Evolutionary conservation across 2,329 filamentous ascomycete genomes (phyloP).

Genomic region (Sodiomyces alkalinus): DNA sequence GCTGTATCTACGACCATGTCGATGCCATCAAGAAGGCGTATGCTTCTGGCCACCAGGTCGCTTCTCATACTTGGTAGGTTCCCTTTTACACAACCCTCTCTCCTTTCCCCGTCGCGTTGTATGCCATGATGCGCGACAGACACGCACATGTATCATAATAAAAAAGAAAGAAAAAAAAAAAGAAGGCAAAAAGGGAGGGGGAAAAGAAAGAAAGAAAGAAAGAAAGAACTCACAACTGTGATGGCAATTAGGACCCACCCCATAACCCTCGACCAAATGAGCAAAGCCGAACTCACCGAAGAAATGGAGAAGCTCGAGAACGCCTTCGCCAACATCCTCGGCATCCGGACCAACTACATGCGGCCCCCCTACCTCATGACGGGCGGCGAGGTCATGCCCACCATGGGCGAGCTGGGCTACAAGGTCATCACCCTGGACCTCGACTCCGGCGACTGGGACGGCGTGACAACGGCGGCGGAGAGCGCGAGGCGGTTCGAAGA

Average conservation of each 20-base stretch:
- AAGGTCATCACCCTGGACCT: conserved; percentile 46
- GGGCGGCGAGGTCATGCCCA: conserved; percentile 24
- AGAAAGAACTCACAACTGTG: conserved; percentile 2
- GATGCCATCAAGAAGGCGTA: conserved; percentile 37
- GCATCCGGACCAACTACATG: conserved; percentile 31
- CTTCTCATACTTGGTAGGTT: conserved; percentile 40
- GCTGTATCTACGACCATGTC: conserved; percentile 33
- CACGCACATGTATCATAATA: too few species aligned
- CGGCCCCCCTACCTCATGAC: conserved; percentile 34
- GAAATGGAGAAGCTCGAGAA: conserved; percentile 37
- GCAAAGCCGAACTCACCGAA: conserved; percentile 20
- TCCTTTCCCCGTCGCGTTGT: too few species aligned
- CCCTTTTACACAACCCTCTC: too few species aligned
- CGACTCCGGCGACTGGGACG: conserved; percentile 47
- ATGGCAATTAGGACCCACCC: conserved; percentile 33
- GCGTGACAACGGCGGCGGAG: conserved; percentile 29
- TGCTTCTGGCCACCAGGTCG: conserved; percentile 34
- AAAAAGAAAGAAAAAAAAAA: too few species aligned
- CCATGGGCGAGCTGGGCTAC: conserved; percentile 33
- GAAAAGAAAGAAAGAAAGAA: too few species aligned
- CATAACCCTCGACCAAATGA: conserved; percentile 23
- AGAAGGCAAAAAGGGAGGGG: too few species aligned
- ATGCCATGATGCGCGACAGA: too few species aligned
- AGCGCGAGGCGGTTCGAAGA: conserved; percentile 36
- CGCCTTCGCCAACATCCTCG: conserved; percentile 33